phyloP scores from a whole-genome alignment of 2,329 filamentous ascomycete genomes.

The Dactylellina haptotyla region DNA sequence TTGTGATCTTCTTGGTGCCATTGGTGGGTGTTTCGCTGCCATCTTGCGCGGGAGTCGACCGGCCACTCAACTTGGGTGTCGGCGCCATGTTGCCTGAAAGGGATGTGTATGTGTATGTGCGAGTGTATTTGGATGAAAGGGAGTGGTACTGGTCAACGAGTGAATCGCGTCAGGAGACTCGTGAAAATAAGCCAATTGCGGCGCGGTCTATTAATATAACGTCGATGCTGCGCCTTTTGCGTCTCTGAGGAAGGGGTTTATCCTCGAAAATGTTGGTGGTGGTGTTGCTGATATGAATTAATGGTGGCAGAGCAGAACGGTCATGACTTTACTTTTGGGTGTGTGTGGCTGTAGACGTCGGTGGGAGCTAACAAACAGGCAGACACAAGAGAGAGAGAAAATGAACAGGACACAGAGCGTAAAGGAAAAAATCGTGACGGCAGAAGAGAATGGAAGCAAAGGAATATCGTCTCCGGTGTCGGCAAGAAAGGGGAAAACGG shows the following conservation, averaged over 20 bases:
- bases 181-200: too few relatives aligned
- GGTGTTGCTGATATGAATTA: not conserved
- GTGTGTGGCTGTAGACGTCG: slow-evolving; percentile 16
- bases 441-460: too few relatives aligned
- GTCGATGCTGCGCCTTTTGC: too few relatives aligned
- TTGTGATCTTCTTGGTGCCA: slow-evolving; percentile 51
- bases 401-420: not conserved
- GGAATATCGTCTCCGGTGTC: too few relatives aligned
- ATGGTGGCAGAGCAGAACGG: not conserved
- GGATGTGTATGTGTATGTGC: not conserved
- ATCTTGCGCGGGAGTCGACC: slow-evolving; percentile 36
- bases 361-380: not conserved
- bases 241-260: too few relatives aligned
- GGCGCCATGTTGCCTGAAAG: slow-evolving; percentile 37
- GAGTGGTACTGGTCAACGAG: not conserved
- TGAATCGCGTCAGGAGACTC: slow-evolving; percentile 9
- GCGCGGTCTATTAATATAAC: too few relatives aligned
- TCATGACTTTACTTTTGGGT: not conserved
- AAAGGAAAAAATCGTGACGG: not conserved
- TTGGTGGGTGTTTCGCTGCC: slow-evolving; percentile 40
- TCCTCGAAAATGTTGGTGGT: not conserved
- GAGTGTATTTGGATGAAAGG: not conserved
- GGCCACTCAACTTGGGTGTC: slow-evolving; percentile 38
- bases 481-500: too few relatives aligned
- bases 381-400: not conserved